Conservation (phyloP, 1,284 basidiomycete genomes). For the Cryptococcus maquisensis region DNA sequence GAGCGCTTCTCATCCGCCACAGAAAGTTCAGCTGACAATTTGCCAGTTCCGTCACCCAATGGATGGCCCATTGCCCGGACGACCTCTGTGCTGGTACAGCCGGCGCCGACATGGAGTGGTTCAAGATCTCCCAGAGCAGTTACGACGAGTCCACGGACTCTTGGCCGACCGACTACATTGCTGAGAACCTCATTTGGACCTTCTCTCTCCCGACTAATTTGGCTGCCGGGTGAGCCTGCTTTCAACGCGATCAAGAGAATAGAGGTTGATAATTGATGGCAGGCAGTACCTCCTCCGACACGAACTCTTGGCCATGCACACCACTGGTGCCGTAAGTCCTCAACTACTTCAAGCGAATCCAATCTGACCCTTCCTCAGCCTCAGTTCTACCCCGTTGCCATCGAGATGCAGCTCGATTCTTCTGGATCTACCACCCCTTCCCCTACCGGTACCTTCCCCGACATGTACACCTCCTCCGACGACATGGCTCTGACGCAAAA, state of each 20-base stretch:
- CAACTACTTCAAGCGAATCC: neutral
- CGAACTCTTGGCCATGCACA: conserved; percentile 25
- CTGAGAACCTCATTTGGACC: conserved; percentile 9
- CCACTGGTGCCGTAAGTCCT: conserved; percentile 3
- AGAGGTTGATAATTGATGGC: neutral
- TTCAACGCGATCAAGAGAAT: neutral
- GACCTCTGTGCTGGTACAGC: conserved; percentile 23
- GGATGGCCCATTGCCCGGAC: conserved; percentile 22
- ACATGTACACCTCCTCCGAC: conserved; percentile 14
- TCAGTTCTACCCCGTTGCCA: conserved; percentile 29
- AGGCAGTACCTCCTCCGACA: conserved; percentile 29
- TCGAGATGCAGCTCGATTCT: conserved; percentile 24
- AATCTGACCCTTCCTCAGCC: conserved; percentile 5
- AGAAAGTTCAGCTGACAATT: neutral
- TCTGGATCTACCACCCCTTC: conserved; percentile 22
- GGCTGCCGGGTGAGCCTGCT: conserved; percentile 7
- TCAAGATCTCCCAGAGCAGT: conserved; percentile 27
- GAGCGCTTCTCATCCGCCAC: neutral
- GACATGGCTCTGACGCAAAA: conserved; percentile 11
- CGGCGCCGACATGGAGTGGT: conserved; percentile 25
- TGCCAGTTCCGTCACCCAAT: conserved; percentile 15
- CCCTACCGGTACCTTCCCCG: conserved; percentile 20
- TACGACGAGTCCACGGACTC: conserved; percentile 10
- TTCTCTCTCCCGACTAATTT: conserved; percentile 25
- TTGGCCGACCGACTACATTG: conserved; percentile 20